A percentile compares a stretch with the other conserved stretches of the same genome.
phyloP scores from a whole-genome alignment of 1,284 basidiomycete genomes.

The Pseudozyma flocculosa region DNA sequence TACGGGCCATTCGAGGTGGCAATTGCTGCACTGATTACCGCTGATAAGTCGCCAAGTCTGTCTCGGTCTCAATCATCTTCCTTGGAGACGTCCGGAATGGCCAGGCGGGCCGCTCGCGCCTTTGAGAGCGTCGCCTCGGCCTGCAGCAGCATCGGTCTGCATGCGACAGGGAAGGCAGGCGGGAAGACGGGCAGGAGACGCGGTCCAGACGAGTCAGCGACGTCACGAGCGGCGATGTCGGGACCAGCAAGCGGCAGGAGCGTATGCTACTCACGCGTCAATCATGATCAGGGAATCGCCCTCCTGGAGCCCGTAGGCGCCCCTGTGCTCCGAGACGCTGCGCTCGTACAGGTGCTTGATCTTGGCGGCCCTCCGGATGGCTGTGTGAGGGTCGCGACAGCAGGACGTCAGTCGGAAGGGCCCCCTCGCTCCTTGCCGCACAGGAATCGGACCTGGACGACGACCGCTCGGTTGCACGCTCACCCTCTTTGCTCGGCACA shows the following conservation, averaged over 20 bases:
- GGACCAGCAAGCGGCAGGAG: background rate
- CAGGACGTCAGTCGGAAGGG: too few species aligned
- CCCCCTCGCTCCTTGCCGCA: too few species aligned
- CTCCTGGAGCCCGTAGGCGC: slow-evolving; percentile 68
- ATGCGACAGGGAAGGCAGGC: background rate
- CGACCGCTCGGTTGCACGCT: too few species aligned
- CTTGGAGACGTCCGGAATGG: slow-evolving; percentile 62
- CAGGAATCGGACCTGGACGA: too few species aligned
- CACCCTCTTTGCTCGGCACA: slow-evolving; percentile 73
- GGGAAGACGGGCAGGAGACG: background rate
- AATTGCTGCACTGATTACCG: too few species aligned
- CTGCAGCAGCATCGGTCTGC: slow-evolving; percentile 50
- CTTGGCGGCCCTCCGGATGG: slow-evolving; percentile 74
- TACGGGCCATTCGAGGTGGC: too few species aligned
- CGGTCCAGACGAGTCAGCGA: too few species aligned
- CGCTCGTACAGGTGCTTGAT: slow-evolving; percentile 63
- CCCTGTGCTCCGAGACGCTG: slow-evolving; percentile 60
- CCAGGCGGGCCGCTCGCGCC: slow-evolving; percentile 68
- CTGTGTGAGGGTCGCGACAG: slow-evolving; percentile 61
- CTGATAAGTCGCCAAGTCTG: too few species aligned
- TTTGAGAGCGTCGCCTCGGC: slow-evolving; percentile 69
- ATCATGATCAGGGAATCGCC: slow-evolving; percentile 66
- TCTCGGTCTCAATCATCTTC: background rate
- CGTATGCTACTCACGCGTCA: slow-evolving; percentile 64
- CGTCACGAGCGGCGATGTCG: too few species aligned